Conservation (phyloP, 345 rosid genomes). For the Ceriops decandra region DNA sequence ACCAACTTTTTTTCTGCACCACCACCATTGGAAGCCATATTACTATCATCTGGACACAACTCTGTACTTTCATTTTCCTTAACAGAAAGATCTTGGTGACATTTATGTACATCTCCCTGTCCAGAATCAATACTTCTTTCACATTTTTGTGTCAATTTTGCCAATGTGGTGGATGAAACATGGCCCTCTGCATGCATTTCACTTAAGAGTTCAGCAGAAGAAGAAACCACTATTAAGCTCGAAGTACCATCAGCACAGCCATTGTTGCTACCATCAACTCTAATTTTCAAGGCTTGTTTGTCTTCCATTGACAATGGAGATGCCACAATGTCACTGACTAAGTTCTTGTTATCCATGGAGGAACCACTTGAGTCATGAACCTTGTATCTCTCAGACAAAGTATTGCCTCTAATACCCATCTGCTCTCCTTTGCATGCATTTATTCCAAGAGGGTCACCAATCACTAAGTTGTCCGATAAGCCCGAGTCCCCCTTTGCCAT, state of each 20-base stretch:
- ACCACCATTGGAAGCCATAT: constrained; percentile 19
- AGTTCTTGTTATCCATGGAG: constrained; percentile 18
- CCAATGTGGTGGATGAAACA: constrained; percentile 15
- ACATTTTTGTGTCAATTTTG: constrained; percentile 23
- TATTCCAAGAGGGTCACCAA: constrained; percentile 20
- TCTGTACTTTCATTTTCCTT: constrained; percentile 29
- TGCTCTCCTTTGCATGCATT: constrained; percentile 13
- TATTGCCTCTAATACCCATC: constrained; percentile 16
- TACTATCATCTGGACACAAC: constrained; percentile 28
- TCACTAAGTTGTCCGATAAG: constrained; percentile 22
- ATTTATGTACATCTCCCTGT: constrained; percentile 25
- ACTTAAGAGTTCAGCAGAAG: constrained; percentile 19
- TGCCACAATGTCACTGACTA: constrained; percentile 24
- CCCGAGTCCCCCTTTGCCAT: constrained; percentile 29
- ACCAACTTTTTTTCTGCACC: constrained; percentile 27
- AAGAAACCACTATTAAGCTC: constrained; percentile 10
- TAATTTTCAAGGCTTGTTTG: constrained; percentile 20
- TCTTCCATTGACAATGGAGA: constrained; percentile 27
- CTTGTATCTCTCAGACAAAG: constrained; percentile 18
- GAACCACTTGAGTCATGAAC: constrained; percentile 19
- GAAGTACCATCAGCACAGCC: constrained; percentile 18
- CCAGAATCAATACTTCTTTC: constrained; percentile 16
- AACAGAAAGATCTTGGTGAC: constrained; percentile 14
- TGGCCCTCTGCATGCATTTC: constrained; percentile 17
- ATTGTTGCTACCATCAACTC: constrained; percentile 21